Base-by-base conservation (phyloP, 345 rosid genomes). In the Lumnitzera littorea region DNA sequence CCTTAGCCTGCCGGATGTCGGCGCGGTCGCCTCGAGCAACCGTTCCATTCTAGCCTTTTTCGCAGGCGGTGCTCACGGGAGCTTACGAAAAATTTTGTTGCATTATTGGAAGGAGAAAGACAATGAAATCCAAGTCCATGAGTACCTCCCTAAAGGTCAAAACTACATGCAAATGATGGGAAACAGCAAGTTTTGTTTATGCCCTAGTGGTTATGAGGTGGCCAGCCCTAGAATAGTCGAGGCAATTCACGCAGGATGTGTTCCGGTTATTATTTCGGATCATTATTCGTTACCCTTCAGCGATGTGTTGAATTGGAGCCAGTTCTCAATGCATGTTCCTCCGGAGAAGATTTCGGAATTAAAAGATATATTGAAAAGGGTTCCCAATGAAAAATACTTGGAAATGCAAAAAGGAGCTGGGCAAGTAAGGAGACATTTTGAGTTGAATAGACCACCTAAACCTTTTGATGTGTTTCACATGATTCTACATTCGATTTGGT, bases 151-250 rank as follows among this genome's bases (percentile, higher is more conserved):
- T 41, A 24, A 67, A 46, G 16, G 61, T 67, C 70, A 62, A 49
- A 70, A 70, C 54, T 77, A 80, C 78, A 61, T 61, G 0, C 50
- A 58, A 4, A 46, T 74, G 46, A 77, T 80, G 70, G 56, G 70
- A 27, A 66, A 16, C 43, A 70, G 67, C 68, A 70, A 67, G 69
- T 80, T 72, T 49, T 80, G 85, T 57, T 51, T 75, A 47, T 77
- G 85, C 71, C 85, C 80, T 0, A 80, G 85, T 41, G 82, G 85
- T 5, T 72, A 51, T 31, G 82, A 80, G 61, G 81, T 80, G 12
- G 84, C 84, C 5, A 80, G 84, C 24, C 84, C 81, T 7, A 66
- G 85, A 58, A 16, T 75, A 11, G 78, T 70, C 0, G 85, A 77
- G 60, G 63, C 85, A 0, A 31, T 81, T 53, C 12, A 59, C 24